These are phyloP conservation scores for Alternaria sp. DNA, from an alignment of 2,329 filamentous ascomycete genomes.

Conservation along the genomic window DNA sequence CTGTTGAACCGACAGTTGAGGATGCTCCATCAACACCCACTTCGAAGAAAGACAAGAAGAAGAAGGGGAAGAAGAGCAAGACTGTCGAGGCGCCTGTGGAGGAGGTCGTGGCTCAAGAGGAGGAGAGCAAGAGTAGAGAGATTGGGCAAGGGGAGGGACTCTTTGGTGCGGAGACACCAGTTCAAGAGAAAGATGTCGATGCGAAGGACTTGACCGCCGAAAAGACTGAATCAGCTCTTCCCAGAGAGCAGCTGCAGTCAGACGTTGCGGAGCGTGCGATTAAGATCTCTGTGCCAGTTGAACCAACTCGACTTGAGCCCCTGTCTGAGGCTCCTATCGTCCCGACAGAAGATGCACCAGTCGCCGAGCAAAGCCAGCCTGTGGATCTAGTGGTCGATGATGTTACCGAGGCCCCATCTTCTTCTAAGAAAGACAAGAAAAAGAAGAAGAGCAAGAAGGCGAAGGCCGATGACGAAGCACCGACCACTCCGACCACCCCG, in stretches of 20 bases:
- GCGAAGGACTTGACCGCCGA: not conserved
- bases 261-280: not conserved
- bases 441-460: slow-evolving; percentile 36
- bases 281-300: not conserved
- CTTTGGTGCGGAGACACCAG: not conserved
- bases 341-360: not conserved
- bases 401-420: not conserved
- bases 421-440: slow-evolving; percentile 36
- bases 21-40: slow-evolving; percentile 4
- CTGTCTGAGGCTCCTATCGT: not conserved
- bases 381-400: not conserved
- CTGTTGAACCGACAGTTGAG: not conserved
- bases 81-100: slow-evolving; percentile 14
- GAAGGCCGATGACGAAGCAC: slow-evolving; percentile 4
- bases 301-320: not conserved
- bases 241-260: not conserved
- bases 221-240: not conserved
- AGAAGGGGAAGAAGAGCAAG: slow-evolving; percentile 31
- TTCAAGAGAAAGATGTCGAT: not conserved
- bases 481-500: not conserved
- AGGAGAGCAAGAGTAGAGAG: not conserved
- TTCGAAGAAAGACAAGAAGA: slow-evolving; percentile 28
- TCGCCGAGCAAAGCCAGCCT: not conserved
- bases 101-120: not conserved
- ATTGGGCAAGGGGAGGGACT: not conserved